Base-by-base conservation (phyloP, 2,329 filamentous ascomycete species). In the Colletotrichum magnum region DNA sequence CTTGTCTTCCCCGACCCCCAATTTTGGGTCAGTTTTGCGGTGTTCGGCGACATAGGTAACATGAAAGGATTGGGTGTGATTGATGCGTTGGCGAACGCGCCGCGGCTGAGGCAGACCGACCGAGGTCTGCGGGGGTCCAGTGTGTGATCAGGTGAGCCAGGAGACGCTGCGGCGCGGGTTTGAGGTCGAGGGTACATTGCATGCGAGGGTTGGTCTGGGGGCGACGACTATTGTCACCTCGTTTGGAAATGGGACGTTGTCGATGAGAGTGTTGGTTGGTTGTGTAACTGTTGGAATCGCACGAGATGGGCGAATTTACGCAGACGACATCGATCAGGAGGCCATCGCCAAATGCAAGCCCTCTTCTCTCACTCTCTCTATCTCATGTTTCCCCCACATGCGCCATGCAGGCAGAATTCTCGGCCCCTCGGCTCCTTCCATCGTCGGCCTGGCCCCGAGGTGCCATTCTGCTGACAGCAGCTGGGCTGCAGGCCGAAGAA, bases 41-140 rank as follows among this genome's bases (percentile, higher is more conserved):
- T 26, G 13, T 41, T 51, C 51, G 32, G 32, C 32, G 32, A 36
- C 32, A 12, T 36, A 36, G 32, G 32, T 56, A 36, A 21, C 18
- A 18, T 18, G 16, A 24, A 18, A 56, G 41, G 51, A 54, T 62
- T 53, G 62, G 66, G 56, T 66, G 36, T 54, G 62, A 61, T 66
- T 66, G 66, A 69, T 69, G 66, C 39, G 66, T 69, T 69, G 62
- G 66, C 62, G 43, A 66, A 10, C 32, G 16, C 57, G 43, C 66
- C 63, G 56, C 66, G 66, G 66, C 62, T 57, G 56, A 64, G 61
- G 32, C 47, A 39, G 36, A 60, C 66, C 62, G 36, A 60, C 66
- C 62, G 64, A 64, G 43, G 62, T 56, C 32, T 15, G 24, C 28
- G 58, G 39, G 57, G 26, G 36, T 36, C 32, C 7, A 36, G 7